phyloP scores from a whole-genome alignment of 2,329 filamentous ascomycete genomes.

The Aspergillus arachidicola region DNA sequence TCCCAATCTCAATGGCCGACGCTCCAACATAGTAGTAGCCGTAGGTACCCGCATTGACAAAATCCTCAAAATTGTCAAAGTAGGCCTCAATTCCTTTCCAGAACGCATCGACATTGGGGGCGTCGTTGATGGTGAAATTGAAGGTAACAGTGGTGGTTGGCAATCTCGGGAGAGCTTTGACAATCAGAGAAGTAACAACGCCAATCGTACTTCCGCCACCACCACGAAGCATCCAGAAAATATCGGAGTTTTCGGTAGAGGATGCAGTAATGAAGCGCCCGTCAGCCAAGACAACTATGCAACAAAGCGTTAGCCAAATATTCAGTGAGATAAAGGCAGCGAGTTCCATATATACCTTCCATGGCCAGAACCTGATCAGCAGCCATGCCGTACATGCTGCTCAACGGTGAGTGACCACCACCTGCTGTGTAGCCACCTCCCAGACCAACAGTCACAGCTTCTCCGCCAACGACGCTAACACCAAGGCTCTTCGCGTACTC shows the following conservation, averaged over 20 bases:
- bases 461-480: conserved; percentile 56
- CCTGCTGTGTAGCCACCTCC: conserved; percentile 48
- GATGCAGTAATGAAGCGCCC: conserved; percentile 25
- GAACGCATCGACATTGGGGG: conserved; percentile 19
- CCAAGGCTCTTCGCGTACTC: conserved; percentile 46
- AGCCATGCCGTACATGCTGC: conserved; percentile 55
- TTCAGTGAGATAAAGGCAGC: accelerated
- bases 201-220: conserved; percentile 58
- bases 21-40: conserved; percentile 28
- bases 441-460: conserved; percentile 54
- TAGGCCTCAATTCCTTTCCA: conserved; percentile 22
- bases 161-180: conserved; percentile 22
- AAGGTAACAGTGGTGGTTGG: conserved; percentile 26
- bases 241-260: conserved; percentile 34
- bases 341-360: conserved; percentile 30
- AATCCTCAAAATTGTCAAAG: conserved; percentile 22
- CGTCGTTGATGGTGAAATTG: conserved; percentile 24
- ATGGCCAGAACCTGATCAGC: conserved; percentile 59
- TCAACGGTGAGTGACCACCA: conserved; percentile 47
- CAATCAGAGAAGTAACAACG: conserved; percentile 44
- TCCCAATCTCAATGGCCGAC: conserved; percentile 15
- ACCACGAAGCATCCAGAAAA: conserved; percentile 56
- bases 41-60: conserved; percentile 26
- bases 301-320: not conserved
- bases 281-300: conserved; percentile 19